Base-by-base conservation (phyloP, 371 early-diverging fungal genomes). In the Syncephalastrum contaminatum region DNA sequence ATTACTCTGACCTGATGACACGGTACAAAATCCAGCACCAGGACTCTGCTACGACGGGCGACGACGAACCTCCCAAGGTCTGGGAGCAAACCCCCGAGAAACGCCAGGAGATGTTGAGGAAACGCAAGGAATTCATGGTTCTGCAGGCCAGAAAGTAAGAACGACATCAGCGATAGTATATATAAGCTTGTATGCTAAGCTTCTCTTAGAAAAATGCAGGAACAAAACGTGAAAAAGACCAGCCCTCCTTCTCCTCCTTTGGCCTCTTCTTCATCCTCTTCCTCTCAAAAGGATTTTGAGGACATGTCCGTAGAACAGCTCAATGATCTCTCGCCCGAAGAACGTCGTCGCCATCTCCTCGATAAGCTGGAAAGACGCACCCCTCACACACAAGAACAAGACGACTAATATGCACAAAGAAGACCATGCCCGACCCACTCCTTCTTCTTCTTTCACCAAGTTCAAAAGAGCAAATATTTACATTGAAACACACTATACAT, bases 111-210 rank as follows among this genome's bases (percentile, higher is more conserved):
- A 82, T 85, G 40, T 77, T 95, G 56, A 80, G 82, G 61, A 84
- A 82, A 49, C 82, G 92, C 46, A 95, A 95, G 69, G 93, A 92
- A 63, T 86, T 81, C 61, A 93, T 95, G 94, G 82, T 95, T 12
- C 71, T 88, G 53, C 88, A 90, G 69, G 95, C 95, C 24, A 85
- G 93, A 69, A 85, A 85, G 88, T 84, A 73, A 63, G 76, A 64
- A 15, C 3, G 21, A 4, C 3, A 47, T 4, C 14, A 51, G n/a
- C n/a, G n/a, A n/a, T n/a, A n/a, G n/a, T n/a, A n/a, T n/a, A n/a
- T n/a, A n/a, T n/a, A n/a, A n/a, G n/a, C n/a, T n/a, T n/a, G n/a
- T n/a, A n/a, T 48, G 16, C 45, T 20, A 43, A 24, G 21, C 18
- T 25, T 22, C 18, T 18, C 10, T 6, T 59, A 75, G 73, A 44